Base-by-base conservation (phyloP, 768 basidiomycete species). In the Dendrothele bispora region DNA sequence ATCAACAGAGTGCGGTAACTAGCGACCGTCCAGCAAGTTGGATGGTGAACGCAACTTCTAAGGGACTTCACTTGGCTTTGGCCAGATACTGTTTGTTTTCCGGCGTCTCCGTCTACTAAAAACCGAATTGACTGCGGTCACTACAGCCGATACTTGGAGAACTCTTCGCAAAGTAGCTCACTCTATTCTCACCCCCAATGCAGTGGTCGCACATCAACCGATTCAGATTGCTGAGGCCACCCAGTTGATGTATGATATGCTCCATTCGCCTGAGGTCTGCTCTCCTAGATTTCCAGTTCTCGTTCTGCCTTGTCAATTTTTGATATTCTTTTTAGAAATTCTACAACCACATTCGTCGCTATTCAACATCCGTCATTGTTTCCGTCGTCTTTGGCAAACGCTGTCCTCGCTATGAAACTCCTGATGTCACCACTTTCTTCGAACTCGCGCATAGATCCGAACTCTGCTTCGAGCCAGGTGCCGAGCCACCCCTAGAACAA, bases 401-500 rank as follows among this genome's bases (percentile, higher is more conserved):
- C 7, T 50, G 60, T 3, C 68, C 68, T 0, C 53, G 59, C 14
- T 54, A 57, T 46, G 41, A 55, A 12, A 59, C 59, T 6, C 54
- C 58, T 6, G 61, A 60, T 11, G 55, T 60, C 5, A 43, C 49
- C 11, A 58, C 55, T 12, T 67, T 65, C 46, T 60, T 60, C 49
- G 48, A 64, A 18, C 61, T 51, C 25, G 54, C 61, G 40, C 58
- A 60, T 22, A 43, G 58, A 27, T 66, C 61, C 54, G 49, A 56
- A 7, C 44, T 57, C 7, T 55, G 59, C 8, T 46, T 66, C 17
- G 64, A 63, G 24, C 59, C 65, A 15, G 66, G 69, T n/a, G 61
- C 65, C n/a, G 57, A 64, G 37, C 67, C 69, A 4, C 69, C 69
- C 5, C 50, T 70, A 6, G 69, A 70, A 42, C 30, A 65, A n/a